Evolutionary conservation across 2,329 filamentous ascomycete species (phyloP).

Genomic region (Venturia oleaginea): DNA sequence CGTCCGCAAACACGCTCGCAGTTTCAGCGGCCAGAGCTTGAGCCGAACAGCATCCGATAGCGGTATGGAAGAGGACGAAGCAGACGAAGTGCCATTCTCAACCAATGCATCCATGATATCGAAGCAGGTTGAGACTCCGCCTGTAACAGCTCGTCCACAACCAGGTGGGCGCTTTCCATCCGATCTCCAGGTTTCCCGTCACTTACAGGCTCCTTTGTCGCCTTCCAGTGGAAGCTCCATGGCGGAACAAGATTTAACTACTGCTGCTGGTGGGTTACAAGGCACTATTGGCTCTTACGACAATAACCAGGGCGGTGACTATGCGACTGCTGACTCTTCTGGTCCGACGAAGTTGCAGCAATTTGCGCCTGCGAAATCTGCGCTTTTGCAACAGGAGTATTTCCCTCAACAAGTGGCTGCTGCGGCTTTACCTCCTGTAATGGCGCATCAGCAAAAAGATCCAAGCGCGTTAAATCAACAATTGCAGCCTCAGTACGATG

Average conservation of each 20-base stretch:
- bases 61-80: constrained; percentile 69
- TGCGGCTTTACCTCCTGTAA: not conserved
- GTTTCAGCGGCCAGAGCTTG: constrained; percentile 55
- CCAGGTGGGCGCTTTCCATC: constrained; percentile 96
- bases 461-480: not conserved
- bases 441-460: not conserved
- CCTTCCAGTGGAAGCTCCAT: constrained; percentile 74
- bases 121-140: constrained; percentile 19
- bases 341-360: not conserved
- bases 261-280: constrained; percentile 48
- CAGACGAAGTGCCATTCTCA: constrained; percentile 56
- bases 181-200: constrained; percentile 57
- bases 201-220: constrained; percentile 70
- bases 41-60: constrained; percentile 50
- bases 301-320: not conserved
- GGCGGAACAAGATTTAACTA: constrained; percentile 47
- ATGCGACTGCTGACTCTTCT: not conserved
- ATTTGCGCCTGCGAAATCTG: not conserved
- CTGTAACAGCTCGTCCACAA: constrained; percentile 56
- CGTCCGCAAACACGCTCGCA: constrained; percentile 72
- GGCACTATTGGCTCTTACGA: not conserved
- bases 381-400: not conserved
- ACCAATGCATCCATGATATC: constrained; percentile 40
- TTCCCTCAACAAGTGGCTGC: not conserved
- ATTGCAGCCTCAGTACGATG: not conserved